Conservation (phyloP, 352 stramenopile genomes). For the Pythium periplocum region DNA sequence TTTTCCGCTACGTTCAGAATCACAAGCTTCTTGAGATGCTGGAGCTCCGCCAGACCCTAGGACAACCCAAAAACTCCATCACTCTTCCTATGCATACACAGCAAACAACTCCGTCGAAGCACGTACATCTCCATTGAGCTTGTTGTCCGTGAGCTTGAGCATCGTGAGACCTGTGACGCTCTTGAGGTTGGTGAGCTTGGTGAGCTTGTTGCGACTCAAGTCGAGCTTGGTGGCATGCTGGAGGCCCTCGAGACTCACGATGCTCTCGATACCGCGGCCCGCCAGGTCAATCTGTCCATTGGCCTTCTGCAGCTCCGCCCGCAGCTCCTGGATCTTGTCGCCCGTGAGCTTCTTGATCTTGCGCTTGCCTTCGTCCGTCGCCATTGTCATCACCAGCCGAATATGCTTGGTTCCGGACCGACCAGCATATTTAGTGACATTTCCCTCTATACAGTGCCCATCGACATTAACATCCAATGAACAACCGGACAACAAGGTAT, state of each 20-base stretch:
- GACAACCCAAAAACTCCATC: background rate
- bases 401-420: background rate
- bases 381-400: conserved; percentile 1
- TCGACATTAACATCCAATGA: no score
- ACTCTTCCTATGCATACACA: conserved; percentile 2
- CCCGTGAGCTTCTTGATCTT: conserved; percentile 88
- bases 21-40: conserved; percentile 75
- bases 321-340: conserved; percentile 64
- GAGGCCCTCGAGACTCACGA: conserved; percentile 68
- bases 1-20: conserved; percentile 77
- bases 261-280: conserved; percentile 68
- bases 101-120: background rate
- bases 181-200: conserved; percentile 73
- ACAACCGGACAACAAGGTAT: no score
- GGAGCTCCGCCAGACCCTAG: conserved; percentile 54
- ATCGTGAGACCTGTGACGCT: conserved; percentile 54
- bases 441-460: no score
- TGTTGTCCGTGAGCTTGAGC: conserved; percentile 78
- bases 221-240: conserved; percentile 64
- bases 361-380: conserved; percentile 31
- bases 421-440: no score
- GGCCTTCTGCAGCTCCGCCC: conserved; percentile 35
- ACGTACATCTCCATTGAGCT: conserved; percentile 57
- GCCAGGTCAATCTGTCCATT: conserved; percentile 62
- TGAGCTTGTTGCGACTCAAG: conserved; percentile 83